phyloP scores from a whole-genome alignment of 345 rosid genomes.

The Salix udensis region DNA sequence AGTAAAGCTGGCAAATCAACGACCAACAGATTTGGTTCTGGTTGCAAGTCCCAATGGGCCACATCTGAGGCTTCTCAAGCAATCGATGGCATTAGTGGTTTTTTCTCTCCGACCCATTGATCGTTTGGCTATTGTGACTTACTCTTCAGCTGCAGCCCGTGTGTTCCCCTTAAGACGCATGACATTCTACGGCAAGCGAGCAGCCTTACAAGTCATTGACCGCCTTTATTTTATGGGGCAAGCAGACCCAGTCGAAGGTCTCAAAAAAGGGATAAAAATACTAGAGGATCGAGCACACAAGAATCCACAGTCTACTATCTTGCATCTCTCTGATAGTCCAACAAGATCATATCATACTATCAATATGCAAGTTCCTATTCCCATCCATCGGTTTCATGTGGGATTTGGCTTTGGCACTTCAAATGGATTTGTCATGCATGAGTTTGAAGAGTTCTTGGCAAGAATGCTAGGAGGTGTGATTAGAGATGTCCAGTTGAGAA shows the following conservation, averaged over 20 bases:
- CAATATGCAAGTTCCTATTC: conserved; percentile 44
- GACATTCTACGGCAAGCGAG: conserved; percentile 73
- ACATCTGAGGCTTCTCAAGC: conserved; percentile 72
- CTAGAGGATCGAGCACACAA: conserved; percentile 74
- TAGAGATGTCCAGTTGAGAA: conserved; percentile 60
- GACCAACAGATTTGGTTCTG: conserved; percentile 62
- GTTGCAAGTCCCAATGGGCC: conserved; percentile 79
- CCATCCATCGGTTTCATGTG: conserved; percentile 70
- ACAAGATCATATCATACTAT: conserved; percentile 46
- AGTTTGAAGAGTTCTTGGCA: conserved; percentile 66
- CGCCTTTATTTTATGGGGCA: conserved; percentile 78
- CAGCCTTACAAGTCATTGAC: conserved; percentile 73
- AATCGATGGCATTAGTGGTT: conserved; percentile 72
- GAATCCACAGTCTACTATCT: conserved; percentile 56
- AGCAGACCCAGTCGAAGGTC: conserved; percentile 72
- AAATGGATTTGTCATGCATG: conserved; percentile 71
- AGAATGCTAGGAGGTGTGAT: conserved; percentile 54
- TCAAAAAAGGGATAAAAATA: conserved; percentile 68
- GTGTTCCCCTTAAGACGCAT: conserved; percentile 78
- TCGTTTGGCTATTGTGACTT: conserved; percentile 77
- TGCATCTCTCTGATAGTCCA: conserved; percentile 69
- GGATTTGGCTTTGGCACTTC: conserved; percentile 67
- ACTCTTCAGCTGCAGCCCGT: conserved; percentile 71
- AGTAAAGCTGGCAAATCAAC: conserved; percentile 53
- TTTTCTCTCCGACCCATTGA: conserved; percentile 70